Evolutionary conservation across 2,329 filamentous ascomycete species (phyloP).

Genomic region (Colletotrichum nymphaeae): DNA sequence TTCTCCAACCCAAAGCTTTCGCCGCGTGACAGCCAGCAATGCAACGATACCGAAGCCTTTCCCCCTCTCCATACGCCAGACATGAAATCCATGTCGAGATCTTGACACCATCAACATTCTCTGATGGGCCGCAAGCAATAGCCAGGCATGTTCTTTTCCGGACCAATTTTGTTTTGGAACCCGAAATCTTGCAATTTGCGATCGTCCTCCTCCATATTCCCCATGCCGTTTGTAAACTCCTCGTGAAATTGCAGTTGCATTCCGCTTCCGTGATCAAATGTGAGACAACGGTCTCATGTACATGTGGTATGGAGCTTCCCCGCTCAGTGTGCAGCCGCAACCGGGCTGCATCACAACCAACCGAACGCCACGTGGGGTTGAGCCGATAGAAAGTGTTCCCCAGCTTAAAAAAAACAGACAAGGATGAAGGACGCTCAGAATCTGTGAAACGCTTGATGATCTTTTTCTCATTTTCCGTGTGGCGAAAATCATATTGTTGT

Average conservation of each 20-base stretch:
- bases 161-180: conserved; percentile 14
- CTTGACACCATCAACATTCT: not conserved
- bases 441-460: conserved; percentile 25
- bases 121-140: conserved; percentile 27
- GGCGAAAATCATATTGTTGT: not conserved
- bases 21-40: conserved; percentile 16
- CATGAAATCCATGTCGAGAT: conserved; percentile 19
- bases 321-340: conserved; percentile 18
- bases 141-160: conserved; percentile 17
- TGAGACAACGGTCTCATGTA: conserved; percentile 31
- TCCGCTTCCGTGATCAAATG: conserved; percentile 29
- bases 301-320: conserved; percentile 17
- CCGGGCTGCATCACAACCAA: conserved; percentile 6
- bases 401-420: conserved; percentile 8
- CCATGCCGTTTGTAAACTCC: conserved; percentile 18
- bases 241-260: conserved; percentile 22
- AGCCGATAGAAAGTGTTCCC: conserved; percentile 9
- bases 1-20: not conserved
- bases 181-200: conserved; percentile 32
- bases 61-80: conserved; percentile 19
- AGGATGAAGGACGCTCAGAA: not conserved
- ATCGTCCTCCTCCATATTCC: conserved; percentile 11
- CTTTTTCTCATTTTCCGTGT: conserved; percentile 23
- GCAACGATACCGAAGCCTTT: not conserved
- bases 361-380: conserved; percentile 27